Percentiles rank a stretch among this genome's conserved stretches.
phyloP scores from a whole-genome alignment of 768 basidiomycete species.

The Baorangia bicolor region DNA sequence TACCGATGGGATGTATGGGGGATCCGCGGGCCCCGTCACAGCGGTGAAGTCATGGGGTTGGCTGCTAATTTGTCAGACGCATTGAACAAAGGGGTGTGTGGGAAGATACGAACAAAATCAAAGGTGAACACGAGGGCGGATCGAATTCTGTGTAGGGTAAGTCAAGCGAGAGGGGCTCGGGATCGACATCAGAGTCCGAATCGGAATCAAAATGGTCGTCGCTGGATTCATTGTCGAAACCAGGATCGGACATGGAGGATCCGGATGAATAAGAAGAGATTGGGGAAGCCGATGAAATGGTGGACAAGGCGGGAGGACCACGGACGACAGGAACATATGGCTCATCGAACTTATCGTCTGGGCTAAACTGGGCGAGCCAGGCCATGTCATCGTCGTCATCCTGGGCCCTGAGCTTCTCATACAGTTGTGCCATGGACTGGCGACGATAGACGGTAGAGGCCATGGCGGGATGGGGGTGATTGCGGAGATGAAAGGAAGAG shows the following conservation, averaged over 20 bases:
- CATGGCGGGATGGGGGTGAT: constrained; percentile 21
- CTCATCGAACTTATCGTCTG: constrained; percentile 33
- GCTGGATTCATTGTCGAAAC: constrained; percentile 21
- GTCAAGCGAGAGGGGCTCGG: constrained; percentile 19
- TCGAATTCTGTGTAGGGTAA: constrained; percentile 11
- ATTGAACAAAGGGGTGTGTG: background rate
- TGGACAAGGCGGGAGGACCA: constrained; percentile 23
- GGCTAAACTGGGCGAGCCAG: constrained; percentile 36
- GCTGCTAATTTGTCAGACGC: constrained; percentile 20
- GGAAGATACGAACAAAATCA: constrained; percentile 26
- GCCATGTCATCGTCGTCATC: constrained; percentile 36
- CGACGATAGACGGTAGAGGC: constrained; percentile 34
- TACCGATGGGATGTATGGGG: constrained; percentile 13
- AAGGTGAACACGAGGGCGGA: constrained; percentile 9
- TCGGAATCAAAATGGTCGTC: constrained; percentile 28
- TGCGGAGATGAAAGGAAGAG: constrained; percentile 18
- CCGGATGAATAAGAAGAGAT: constrained; percentile 24
- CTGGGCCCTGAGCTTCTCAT: constrained; percentile 35
- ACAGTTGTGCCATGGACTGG: constrained; percentile 37
- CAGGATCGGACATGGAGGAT: constrained; percentile 19
- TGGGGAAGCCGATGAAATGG: constrained; percentile 31
- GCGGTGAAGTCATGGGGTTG: constrained; percentile 11
- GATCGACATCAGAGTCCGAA: constrained; percentile 34
- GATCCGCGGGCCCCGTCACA: constrained; percentile 3
- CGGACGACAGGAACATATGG: constrained; percentile 20